phyloP scores from a whole-genome alignment of 805 yeast species.

The Cyberlindnera mississippiensis region DNA sequence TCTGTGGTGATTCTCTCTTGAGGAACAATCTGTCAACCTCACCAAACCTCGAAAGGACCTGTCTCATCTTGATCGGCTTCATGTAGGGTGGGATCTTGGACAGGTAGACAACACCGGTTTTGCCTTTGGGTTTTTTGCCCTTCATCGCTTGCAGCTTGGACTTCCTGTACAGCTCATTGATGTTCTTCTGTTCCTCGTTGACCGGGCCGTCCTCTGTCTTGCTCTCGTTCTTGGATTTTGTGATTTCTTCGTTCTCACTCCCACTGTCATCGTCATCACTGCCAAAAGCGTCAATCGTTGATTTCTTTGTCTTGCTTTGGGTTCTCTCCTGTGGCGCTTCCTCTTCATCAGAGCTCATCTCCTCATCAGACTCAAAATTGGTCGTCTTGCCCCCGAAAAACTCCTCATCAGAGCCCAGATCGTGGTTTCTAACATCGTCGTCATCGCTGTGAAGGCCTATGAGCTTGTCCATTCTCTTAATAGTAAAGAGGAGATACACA shows the following conservation, averaged over 20 bases:
- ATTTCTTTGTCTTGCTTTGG: conserved; percentile 13
- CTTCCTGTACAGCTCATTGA: conserved; percentile 46
- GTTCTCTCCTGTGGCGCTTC: conserved; percentile 13
- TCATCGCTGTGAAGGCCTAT: conserved; percentile 13
- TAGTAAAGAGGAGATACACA: too few relatives aligned
- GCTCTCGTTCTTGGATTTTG: conserved; percentile 3
- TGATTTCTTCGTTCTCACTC: conserved; percentile 4
- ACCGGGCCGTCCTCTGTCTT: conserved; percentile 11
- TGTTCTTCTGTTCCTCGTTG: conserved; percentile 25
- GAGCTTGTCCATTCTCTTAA: conserved; percentile 21
- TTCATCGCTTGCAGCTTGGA: conserved; percentile 53
- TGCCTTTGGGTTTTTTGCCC: conserved; percentile 52
- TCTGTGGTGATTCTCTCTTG: conserved; percentile 75
- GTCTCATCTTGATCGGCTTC: conserved; percentile 90
- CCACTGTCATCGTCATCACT: conserved; percentile 22
- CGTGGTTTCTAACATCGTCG: conserved; percentile 11
- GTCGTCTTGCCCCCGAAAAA: conserved; percentile 13
- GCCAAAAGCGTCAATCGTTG: conserved; percentile 20
- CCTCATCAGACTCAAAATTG: conserved; percentile 18
- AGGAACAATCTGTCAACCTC: conserved; percentile 81
- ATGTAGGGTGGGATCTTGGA: conserved; percentile 93
- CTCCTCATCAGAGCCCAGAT: conserved; percentile 27
- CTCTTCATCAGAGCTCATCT: too few relatives aligned
- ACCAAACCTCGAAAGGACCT: conserved; percentile 78
- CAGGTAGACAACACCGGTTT: conserved; percentile 89